A percentile compares a stretch with the other conserved stretches of the same genome.
Conservation (phyloP, 2,329 filamentous ascomycete species). For the Colletotrichum tamarilloi region DNA sequence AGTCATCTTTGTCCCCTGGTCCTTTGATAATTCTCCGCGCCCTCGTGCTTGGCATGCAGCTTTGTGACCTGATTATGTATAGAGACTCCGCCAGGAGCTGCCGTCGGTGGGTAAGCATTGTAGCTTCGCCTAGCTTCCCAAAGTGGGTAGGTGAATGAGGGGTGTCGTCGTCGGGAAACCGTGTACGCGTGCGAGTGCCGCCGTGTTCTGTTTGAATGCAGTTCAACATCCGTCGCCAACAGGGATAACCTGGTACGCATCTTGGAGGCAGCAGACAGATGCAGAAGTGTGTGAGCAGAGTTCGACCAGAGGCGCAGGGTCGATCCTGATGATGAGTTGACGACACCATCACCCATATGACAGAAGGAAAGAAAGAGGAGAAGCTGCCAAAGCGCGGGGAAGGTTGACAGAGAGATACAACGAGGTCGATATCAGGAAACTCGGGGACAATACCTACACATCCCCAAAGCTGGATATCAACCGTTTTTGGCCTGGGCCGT, state of each 20-base stretch:
- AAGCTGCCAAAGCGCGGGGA: background rate
- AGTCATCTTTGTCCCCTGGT: background rate
- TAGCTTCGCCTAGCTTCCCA: constrained; percentile 3
- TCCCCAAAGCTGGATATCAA: no score
- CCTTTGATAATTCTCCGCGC: background rate
- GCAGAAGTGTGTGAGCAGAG: constrained; percentile 4
- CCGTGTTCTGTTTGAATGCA: background rate
- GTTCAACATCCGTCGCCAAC: background rate
- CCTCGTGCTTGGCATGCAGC: constrained; percentile 15
- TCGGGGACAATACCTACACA: background rate
- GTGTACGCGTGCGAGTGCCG: background rate
- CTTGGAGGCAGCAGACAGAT: background rate
- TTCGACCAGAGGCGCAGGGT: constrained; percentile 3
- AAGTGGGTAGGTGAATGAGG: constrained; percentile 8
- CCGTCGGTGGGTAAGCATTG: background rate
- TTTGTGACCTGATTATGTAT: constrained; percentile 2
- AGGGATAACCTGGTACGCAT: constrained; percentile 8
- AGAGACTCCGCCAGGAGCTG: background rate
- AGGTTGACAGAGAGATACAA: background rate
- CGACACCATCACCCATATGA: background rate
- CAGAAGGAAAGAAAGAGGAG: background rate
- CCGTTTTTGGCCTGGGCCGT: background rate
- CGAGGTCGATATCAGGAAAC: background rate
- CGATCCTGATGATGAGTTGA: background rate
- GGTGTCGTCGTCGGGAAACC: constrained; percentile 4